phyloP scores from a whole-genome alignment of 208 protist species.

The Leishmania tropica region DNA sequence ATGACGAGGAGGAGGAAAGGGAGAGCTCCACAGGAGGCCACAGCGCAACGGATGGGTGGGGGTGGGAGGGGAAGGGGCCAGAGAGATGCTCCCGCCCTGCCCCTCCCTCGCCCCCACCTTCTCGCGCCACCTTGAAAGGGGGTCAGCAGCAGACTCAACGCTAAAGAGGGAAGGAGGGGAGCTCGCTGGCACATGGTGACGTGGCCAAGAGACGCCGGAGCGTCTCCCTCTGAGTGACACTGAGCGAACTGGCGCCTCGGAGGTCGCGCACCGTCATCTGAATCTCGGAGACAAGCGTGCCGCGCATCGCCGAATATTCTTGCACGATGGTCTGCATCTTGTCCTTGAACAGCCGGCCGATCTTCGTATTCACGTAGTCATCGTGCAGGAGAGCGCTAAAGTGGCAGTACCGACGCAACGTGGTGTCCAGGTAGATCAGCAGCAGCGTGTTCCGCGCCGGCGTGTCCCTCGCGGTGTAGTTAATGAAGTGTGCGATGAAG shows the following conservation, averaged over 20 bases:
- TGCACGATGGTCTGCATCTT: slow-evolving; percentile 12
- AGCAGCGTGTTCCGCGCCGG: slow-evolving; percentile 13
- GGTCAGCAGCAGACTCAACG: background rate
- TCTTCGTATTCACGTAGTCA: slow-evolving; percentile 4
- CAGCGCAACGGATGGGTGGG: background rate
- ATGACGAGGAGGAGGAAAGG: background rate
- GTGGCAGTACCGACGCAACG: slow-evolving; percentile 33
- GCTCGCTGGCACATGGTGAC: background rate
- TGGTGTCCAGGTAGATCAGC: slow-evolving; percentile 19
- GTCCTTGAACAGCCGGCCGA: background rate
- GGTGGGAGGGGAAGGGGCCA: background rate
- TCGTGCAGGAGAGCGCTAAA: slow-evolving; percentile 17
- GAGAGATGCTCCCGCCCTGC: background rate
- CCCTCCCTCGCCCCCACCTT: background rate
- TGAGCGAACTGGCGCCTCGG: background rate
- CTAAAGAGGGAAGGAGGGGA: background rate
- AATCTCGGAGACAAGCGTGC: background rate
- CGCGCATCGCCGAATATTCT: background rate
- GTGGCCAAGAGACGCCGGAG: background rate
- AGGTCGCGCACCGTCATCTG: background rate
- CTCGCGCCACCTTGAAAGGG: background rate
- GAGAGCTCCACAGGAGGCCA: background rate
- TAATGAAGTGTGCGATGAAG: slow-evolving; percentile 1
- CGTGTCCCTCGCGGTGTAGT: slow-evolving; percentile 1
- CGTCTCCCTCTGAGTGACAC: background rate